phyloP scores from a whole-genome alignment of 1,284 basidiomycete genomes.

The Leccinum fallax region DNA sequence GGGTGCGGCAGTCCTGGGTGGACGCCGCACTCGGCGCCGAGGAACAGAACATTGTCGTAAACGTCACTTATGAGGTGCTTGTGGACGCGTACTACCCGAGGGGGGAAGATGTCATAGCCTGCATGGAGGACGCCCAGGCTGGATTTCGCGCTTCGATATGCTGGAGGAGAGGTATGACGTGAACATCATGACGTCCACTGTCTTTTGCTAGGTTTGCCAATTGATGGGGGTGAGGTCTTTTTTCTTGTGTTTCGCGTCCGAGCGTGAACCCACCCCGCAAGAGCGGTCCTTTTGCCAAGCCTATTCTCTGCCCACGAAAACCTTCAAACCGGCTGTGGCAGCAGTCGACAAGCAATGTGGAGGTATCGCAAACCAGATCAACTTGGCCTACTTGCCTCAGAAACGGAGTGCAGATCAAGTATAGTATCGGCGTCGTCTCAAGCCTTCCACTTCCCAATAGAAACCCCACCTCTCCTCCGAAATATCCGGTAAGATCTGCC shows the following conservation, averaged over 20 bases:
- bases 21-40: slow-evolving; percentile 17
- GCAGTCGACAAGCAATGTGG: slow-evolving; percentile 31
- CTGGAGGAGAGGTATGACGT: slow-evolving; percentile 24
- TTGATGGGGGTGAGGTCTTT: slow-evolving; percentile 30
- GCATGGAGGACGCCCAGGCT: slow-evolving; percentile 33
- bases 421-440: slow-evolving; percentile 2
- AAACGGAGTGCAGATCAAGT: no score
- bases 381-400: no score
- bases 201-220: slow-evolving; percentile 38
- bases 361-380: slow-evolving; percentile 19
- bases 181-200: slow-evolving; percentile 11
- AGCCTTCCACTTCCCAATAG: not conserved
- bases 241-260: not conserved
- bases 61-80: slow-evolving; percentile 27
- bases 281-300: slow-evolving; percentile 20
- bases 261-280: slow-evolving; percentile 17
- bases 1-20: slow-evolving; percentile 13
- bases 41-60: not conserved
- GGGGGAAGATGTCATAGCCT: slow-evolving; percentile 17
- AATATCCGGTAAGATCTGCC: slow-evolving; percentile 22
- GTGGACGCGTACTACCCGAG: slow-evolving; percentile 11
- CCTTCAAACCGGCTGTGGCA: slow-evolving; percentile 21
- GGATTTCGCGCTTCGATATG: slow-evolving; percentile 17
- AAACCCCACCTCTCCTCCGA: slow-evolving; percentile 17
- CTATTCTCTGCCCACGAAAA: not conserved